phyloP scores from a whole-genome alignment of 108 stramenopile genomes.

The Skeletonema grethae region DNA sequence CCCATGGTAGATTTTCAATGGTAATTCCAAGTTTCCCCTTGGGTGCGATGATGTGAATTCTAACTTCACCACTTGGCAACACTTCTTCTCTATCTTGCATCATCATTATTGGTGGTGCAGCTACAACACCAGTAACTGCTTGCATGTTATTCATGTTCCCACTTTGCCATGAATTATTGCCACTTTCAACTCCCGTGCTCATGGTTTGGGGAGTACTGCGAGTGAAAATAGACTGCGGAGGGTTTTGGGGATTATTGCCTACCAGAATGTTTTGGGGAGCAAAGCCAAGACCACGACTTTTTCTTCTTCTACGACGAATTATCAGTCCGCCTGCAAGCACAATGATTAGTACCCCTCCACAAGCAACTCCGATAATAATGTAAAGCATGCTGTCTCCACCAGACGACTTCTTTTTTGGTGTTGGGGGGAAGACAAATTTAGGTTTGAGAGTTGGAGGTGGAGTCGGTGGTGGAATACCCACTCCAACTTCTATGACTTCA shows the following conservation, averaged over 20 bases:
- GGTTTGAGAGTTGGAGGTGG: neutral
- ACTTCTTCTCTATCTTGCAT: too few relatives aligned
- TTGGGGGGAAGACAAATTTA: neutral
- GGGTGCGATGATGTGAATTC: conserved; percentile 11
- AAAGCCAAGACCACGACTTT: neutral
- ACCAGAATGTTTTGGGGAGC: neutral
- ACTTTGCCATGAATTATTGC: neutral
- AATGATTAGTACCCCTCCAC: neutral
- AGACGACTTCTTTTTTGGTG: neutral
- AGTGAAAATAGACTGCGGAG: too few relatives aligned
- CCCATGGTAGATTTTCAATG: conserved; percentile 6
- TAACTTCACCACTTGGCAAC: neutral
- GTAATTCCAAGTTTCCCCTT: conserved; percentile 29
- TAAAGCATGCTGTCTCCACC: neutral
- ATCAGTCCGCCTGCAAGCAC: neutral
- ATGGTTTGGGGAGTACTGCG: neutral
- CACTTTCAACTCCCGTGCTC: neutral
- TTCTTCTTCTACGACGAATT: neutral
- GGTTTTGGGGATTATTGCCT: too few relatives aligned
- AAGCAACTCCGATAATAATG: neutral
- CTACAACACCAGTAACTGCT: neutral
- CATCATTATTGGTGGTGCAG: too few relatives aligned
- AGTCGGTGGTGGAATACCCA: neutral
- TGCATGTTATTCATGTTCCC: neutral
- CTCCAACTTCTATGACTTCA: neutral